Evolutionary conservation across 2,329 filamentous ascomycete genomes (phyloP).

Genomic region (Diaporthe citrichinensis): DNA sequence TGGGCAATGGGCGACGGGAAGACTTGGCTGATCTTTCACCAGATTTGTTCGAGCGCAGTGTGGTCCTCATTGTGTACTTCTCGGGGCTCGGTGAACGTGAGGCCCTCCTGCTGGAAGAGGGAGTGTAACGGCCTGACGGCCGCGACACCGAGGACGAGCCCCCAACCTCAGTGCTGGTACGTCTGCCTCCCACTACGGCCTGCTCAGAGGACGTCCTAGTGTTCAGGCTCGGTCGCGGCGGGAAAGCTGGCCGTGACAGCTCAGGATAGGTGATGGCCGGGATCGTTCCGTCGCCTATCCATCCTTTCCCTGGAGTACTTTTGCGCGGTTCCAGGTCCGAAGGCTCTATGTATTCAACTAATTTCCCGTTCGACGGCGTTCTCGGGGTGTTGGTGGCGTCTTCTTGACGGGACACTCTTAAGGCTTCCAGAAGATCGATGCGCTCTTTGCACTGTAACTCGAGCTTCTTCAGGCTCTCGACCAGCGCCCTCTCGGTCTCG

Average conservation of each 20-base stretch:
- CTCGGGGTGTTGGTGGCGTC: slow-evolving; percentile 46
- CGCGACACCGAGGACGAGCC: slow-evolving; percentile 42
- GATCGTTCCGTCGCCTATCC: slow-evolving; percentile 86
- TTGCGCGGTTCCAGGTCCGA: slow-evolving; percentile 42
- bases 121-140: slow-evolving; percentile 18
- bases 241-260: slow-evolving; percentile 77
- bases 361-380: slow-evolving; percentile 42
- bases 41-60: slow-evolving; percentile 65
- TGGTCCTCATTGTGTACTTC: slow-evolving; percentile 74
- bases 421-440: slow-evolving; percentile 87
- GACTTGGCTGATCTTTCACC: slow-evolving; percentile 59
- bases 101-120: slow-evolving; percentile 46
- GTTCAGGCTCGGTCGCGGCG: slow-evolving; percentile 71
- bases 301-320: slow-evolving; percentile 61
- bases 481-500: slow-evolving; percentile 86
- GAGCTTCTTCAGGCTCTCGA: slow-evolving; percentile 85
- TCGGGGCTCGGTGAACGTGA: slow-evolving; percentile 70
- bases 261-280: slow-evolving; percentile 85
- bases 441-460: slow-evolving; percentile 95
- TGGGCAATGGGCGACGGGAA: slow-evolving; percentile 57
- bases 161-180: slow-evolving; percentile 39
- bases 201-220: slow-evolving; percentile 66
- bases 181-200: slow-evolving; percentile 55
- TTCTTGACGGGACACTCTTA: slow-evolving; percentile 75
- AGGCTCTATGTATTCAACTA: slow-evolving; percentile 39